These are phyloP conservation scores for Nakazawaea ernobii DNA, from an alignment of 805 yeast species.

Conservation along the genomic window DNA sequence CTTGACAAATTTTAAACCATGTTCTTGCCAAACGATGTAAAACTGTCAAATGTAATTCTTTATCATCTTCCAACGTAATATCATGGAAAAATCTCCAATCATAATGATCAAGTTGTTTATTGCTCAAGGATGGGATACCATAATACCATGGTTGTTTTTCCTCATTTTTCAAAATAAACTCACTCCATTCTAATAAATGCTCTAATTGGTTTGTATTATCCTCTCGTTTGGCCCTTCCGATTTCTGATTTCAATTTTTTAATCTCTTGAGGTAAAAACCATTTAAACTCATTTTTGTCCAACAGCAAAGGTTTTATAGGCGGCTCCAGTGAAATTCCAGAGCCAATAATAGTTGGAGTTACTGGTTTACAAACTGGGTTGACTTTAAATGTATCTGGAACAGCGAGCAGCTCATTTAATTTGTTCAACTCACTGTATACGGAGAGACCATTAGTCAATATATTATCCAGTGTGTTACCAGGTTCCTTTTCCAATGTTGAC, in stretches of 20 bases:
- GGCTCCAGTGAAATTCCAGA: background rate
- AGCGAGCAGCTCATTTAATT: background rate
- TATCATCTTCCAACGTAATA: slow-evolving; percentile 20
- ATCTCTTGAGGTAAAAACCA: slow-evolving; percentile 9
- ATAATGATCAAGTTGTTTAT: slow-evolving; percentile 28
- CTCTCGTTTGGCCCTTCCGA: background rate
- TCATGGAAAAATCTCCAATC: slow-evolving; percentile 49
- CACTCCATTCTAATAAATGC: slow-evolving; percentile 4
- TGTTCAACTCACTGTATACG: background rate
- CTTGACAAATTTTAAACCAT: slow-evolving; percentile 39
- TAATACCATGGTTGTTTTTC: slow-evolving; percentile 9
- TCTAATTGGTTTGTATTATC: background rate
- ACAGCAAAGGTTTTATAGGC: background rate
- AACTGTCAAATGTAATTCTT: slow-evolving; percentile 26
- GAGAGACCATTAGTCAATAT: slow-evolving; percentile 4
- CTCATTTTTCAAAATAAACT: background rate
- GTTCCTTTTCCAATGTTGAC: background rate
- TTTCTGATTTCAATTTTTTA: background rate
- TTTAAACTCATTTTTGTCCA: slow-evolving; percentile 1
- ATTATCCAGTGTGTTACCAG: background rate
- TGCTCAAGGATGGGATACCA: slow-evolving; percentile 11
- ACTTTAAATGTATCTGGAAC: background rate
- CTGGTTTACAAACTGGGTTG: background rate
- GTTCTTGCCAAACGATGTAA: slow-evolving; percentile 40
- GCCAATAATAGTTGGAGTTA: slow-evolving; percentile 1